These are phyloP conservation scores for Nepenthes alata DNA, from an alignment of 179 eudicot species.

Conservation along the genomic window DNA sequence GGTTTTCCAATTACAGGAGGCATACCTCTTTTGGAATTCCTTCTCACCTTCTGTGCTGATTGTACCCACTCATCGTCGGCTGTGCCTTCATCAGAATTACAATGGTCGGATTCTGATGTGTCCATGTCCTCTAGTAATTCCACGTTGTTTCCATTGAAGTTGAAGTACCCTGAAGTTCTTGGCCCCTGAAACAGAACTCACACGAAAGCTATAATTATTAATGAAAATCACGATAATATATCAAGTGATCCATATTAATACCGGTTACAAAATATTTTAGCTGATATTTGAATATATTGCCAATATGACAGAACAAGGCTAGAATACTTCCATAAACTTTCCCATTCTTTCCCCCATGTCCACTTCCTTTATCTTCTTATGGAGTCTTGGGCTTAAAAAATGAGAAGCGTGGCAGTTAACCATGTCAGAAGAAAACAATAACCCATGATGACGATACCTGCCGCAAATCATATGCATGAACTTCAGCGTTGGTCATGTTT, in stretches of 20 bases:
- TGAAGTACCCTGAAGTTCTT: conserved; percentile 40
- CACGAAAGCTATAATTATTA: too few species aligned
- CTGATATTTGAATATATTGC: too few species aligned
- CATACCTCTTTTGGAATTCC: conserved; percentile 24
- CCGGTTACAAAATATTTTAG: too few species aligned
- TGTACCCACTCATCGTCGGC: conserved; percentile 51
- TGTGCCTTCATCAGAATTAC: conserved; percentile 24
- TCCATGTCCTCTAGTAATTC: conserved; percentile 80
- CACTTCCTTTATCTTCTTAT: too few species aligned
- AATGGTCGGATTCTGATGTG: conserved; percentile 60
- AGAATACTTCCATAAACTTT: too few species aligned
- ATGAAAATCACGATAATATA: too few species aligned
- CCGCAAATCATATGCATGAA: conserved; percentile 47
- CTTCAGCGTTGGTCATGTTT: conserved; percentile 16
- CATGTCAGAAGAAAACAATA: not conserved
- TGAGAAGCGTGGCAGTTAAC: not conserved
- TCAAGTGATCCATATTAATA: too few species aligned
- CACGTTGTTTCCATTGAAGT: conserved; percentile 16
- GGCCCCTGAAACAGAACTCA: conserved; percentile 27
- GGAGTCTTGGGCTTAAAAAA: too few species aligned
- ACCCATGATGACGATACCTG: conserved; percentile 41
- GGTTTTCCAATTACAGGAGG: conserved; percentile 15
- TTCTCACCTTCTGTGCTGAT: conserved; percentile 21
- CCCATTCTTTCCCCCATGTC: too few species aligned
- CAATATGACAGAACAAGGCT: too few species aligned